Base-by-base conservation (phyloP, 345 rosid species). In the Ricinus communis region DNA sequence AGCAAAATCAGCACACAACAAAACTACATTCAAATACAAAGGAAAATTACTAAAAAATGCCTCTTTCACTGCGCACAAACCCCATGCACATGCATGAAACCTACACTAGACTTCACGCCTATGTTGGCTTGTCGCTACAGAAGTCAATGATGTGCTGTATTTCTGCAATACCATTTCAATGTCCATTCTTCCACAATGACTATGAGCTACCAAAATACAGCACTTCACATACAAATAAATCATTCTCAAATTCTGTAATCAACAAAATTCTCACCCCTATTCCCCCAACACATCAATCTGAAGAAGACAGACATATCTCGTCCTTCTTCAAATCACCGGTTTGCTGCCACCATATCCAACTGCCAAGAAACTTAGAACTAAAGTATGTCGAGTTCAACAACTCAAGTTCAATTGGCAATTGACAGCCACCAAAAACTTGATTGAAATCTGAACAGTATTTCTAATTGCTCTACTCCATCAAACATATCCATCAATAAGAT, bases 351-450 rank as follows among this genome's bases (percentile, higher is more conserved):
- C 61, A 53, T 36, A 14, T 11, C 60, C 36, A 60, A n/a, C 0
- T 4, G 36, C 38, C 21, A 36, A 59, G 7, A 11, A 60, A 30
- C 31, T 33, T 31, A 58, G 11, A 58, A 8, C 18, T 56, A 13
- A 56, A 56, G 18, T 12, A 15, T 5, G 13, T 12, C 5, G 43
- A 33, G 22, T 8, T 31, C 33, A 58, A 30, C 38, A 58, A 21
- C 51, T 62, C 52, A 62, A 8, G 41, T 43, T n/a, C 51, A 62
- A 43, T n/a, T n/a, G n/a, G n/a, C n/a, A n/a, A n/a, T n/a, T n/a
- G n/a, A n/a, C n/a, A n/a, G n/a, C n/a, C n/a, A n/a, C n/a, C n/a
- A n/a, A n/a, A n/a, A n/a, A n/a, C n/a, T n/a, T n/a, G n/a, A n/a
- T n/a, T n/a, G n/a, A n/a, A n/a, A n/a, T n/a, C n/a, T n/a, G n/a